Conservation (phyloP, 2,329 filamentous ascomycete genomes). For the Cladophialophora psammophila region DNA sequence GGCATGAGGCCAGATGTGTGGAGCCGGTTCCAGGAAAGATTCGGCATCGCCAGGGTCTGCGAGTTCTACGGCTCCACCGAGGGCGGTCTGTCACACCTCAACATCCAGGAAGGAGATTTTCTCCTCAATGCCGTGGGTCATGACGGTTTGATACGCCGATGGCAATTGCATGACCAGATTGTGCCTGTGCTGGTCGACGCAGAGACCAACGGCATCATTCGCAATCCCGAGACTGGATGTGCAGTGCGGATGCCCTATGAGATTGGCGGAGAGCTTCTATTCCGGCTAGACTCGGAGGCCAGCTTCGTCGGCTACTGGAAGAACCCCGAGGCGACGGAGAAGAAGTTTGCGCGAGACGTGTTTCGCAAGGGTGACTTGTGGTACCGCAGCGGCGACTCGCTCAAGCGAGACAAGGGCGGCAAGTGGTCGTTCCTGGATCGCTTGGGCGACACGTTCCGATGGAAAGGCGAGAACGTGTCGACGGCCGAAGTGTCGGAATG, state of each 20-base stretch:
- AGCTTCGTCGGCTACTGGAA: slow-evolving; percentile 83
- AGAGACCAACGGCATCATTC: slow-evolving; percentile 69
- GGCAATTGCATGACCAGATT: slow-evolving; percentile 60
- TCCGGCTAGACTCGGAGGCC: slow-evolving; percentile 65
- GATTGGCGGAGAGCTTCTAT: slow-evolving; percentile 77
- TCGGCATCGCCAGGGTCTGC: slow-evolving; percentile 59
- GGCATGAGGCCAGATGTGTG: slow-evolving; percentile 57
- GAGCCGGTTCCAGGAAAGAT: slow-evolving; percentile 51
- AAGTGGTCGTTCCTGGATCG: slow-evolving; percentile 77
- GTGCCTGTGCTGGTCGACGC: slow-evolving; percentile 73
- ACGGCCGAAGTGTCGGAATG: slow-evolving; percentile 81
- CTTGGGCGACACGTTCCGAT: slow-evolving; percentile 61
- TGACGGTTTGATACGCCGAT: slow-evolving; percentile 68
- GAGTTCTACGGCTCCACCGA: slow-evolving; percentile 84
- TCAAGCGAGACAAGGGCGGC: slow-evolving; percentile 74
- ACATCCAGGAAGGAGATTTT: slow-evolving; percentile 67
- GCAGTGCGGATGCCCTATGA: slow-evolving; percentile 68
- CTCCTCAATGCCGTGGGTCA: slow-evolving; percentile 71
- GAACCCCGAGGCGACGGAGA: slow-evolving; percentile 71
- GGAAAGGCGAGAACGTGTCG: slow-evolving; percentile 80
- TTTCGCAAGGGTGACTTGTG: slow-evolving; percentile 78
- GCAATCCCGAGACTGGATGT: slow-evolving; percentile 72
- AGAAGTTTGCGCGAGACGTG: slow-evolving; percentile 77
- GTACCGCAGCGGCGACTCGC: slow-evolving; percentile 81
- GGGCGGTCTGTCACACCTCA: slow-evolving; percentile 69